A percentile compares a stretch with the other conserved stretches of the same genome.
phyloP scores from a whole-genome alignment of 805 yeast species.

The Candida montana region DNA sequence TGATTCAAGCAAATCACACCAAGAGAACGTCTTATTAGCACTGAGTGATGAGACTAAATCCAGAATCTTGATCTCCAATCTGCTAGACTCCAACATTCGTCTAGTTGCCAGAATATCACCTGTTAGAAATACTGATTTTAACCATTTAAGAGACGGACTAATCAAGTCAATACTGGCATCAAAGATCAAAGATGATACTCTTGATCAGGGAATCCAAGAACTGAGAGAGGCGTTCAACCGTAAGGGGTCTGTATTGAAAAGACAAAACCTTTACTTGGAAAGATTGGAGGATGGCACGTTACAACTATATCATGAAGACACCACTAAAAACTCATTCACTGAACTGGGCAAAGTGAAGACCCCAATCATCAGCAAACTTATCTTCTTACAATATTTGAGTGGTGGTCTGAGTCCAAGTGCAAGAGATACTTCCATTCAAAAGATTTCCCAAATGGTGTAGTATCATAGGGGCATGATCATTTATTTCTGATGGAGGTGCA shows the following conservation, averaged over 20 bases:
- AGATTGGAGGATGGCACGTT: slow-evolving; percentile 43
- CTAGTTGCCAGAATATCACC: slow-evolving; percentile 78
- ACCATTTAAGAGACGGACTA: slow-evolving; percentile 85
- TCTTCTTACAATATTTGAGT: slow-evolving; percentile 71
- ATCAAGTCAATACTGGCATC: slow-evolving; percentile 72
- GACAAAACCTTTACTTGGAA: slow-evolving; percentile 61
- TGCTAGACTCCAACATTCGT: slow-evolving; percentile 55
- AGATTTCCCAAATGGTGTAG: slow-evolving; percentile 24
- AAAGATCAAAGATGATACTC: slow-evolving; percentile 40
- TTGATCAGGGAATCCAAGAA: slow-evolving; percentile 63
- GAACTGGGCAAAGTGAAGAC: slow-evolving; percentile 56
- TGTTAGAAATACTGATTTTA: slow-evolving; percentile 84
- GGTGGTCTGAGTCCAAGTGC: slow-evolving; percentile 66
- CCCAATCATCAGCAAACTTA: slow-evolving; percentile 58
- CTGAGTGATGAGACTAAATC: slow-evolving; percentile 50
- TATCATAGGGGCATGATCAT: too few relatives aligned
- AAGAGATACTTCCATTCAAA: slow-evolving; percentile 37
- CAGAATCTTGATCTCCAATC: slow-evolving; percentile 44
- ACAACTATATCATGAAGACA: slow-evolving; percentile 37
- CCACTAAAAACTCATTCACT: slow-evolving; percentile 29
- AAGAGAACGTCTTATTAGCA: slow-evolving; percentile 36
- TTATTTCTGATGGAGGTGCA: too few relatives aligned
- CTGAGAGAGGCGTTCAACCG: slow-evolving; percentile 56
- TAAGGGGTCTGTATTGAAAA: slow-evolving; percentile 70
- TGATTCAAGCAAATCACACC: slow-evolving; percentile 29